Base-by-base conservation (phyloP, 2,329 filamentous ascomycete species). In the Apiospora sp. region DNA sequence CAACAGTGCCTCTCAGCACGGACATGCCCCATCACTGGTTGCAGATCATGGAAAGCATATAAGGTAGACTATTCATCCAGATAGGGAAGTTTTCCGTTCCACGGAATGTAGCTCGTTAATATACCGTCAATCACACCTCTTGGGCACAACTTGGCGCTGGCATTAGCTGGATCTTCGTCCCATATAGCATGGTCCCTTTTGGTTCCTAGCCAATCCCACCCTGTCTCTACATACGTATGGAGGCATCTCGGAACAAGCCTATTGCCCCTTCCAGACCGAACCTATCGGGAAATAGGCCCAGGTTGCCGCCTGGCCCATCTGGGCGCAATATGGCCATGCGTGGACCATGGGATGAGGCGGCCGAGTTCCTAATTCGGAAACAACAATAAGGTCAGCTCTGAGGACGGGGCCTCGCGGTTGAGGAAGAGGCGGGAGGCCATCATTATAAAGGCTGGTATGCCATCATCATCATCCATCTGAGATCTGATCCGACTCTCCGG, bases 291-390 rank as follows among this genome's bases (percentile, higher is more conserved):
- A 68, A 27, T 16, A 68, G 67, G 67, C 67, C 67, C 67, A 68
- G n/a, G n/a, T 46, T 68, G 3, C 67, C 67, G 67, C 46, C 41
- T 44, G 67, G 67, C 19, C 67, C 41, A 48, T 44, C 43, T 68
- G 41, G 67, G 27, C 24, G 24, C n/a, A 68, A 48, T 48, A 68
- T 44, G 19, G 67, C 43, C 43, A 48, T 68, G 13, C 14, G 44
- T 46, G 67, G 67, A 34, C 19, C 41, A 68, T 48, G 67, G 67
- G 67, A 68, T 48, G 46, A 14, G 14, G 41, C 27, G 67, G 41
- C 67, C 67, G 67, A 46, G 67, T 68, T 68, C 67, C 67, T 48
- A 27, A 68, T 68, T 48, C 41, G 67, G 67, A 68, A 68, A 19
- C n/a, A 16, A 46, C 5, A 24, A 27, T 68, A 34, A n/a, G n/a